Conservation (phyloP, 2,329 filamentous ascomycete genomes). For the Penicillium sp. region DNA sequence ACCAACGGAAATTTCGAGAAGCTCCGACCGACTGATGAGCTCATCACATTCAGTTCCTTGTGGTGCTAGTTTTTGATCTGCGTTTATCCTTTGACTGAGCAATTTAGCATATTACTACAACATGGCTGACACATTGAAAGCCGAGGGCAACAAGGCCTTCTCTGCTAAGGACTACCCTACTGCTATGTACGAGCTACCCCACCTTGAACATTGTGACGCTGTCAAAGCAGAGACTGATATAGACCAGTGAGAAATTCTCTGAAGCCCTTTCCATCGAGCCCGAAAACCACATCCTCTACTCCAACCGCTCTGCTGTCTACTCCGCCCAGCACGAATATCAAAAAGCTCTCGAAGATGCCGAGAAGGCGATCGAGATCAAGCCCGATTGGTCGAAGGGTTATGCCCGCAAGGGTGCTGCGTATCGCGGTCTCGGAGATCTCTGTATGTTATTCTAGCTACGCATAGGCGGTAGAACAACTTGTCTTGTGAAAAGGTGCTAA, state of each 20-base stretch:
- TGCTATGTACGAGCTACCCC: conserved; percentile 71
- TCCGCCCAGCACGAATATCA: conserved; percentile 88
- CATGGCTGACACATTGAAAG: conserved; percentile 83
- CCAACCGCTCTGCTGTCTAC: conserved; percentile 84
- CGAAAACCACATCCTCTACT: conserved; percentile 93
- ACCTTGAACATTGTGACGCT: conserved; percentile 10
- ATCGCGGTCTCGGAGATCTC: conserved; percentile 84
- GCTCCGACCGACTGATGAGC: conserved; percentile 27
- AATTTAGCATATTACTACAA: conserved; percentile 19
- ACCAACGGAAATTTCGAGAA: conserved; percentile 47
- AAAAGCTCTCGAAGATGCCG: conserved; percentile 81
- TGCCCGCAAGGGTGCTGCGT: conserved; percentile 86
- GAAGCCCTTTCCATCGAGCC: conserved; percentile 87
- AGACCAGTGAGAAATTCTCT: conserved; percentile 79
- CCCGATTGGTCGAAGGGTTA: conserved; percentile 98
- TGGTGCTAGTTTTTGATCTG: conserved; percentile 10
- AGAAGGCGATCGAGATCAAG: conserved; percentile 91
- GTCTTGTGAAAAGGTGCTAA: neutral
- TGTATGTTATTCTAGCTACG: conserved; percentile 42
- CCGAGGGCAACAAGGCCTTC: conserved; percentile 97
- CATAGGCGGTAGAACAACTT: neutral
- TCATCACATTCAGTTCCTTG: conserved; percentile 1
- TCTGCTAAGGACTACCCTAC: conserved; percentile 94
- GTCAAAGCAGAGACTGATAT: conserved; percentile 10
- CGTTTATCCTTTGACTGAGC: neutral